Conservation (phyloP, 768 basidiomycete genomes). For the Tephrocybe sp. region DNA sequence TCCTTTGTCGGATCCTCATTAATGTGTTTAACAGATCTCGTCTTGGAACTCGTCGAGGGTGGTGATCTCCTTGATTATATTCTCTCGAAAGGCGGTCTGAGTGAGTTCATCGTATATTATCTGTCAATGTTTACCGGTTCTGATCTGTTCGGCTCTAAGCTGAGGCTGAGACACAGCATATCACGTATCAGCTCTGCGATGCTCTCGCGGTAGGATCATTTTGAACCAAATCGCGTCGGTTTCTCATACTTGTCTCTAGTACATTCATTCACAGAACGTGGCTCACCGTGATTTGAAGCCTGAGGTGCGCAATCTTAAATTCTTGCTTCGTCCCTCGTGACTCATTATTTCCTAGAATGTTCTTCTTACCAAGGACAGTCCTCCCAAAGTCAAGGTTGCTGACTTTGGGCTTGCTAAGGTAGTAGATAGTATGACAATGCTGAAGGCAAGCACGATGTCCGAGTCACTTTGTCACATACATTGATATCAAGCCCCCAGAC, state of each 20-base stretch:
- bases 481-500: conserved; percentile 46
- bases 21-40: conserved; percentile 54
- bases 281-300: conserved; percentile 96
- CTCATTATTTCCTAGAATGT: conserved; percentile 56
- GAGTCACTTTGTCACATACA: not conserved
- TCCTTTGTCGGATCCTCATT: not conserved
- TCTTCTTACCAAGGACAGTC: conserved; percentile 69
- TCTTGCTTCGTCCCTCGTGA: not conserved
- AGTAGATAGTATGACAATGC: conserved; percentile 76
- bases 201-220: conserved; percentile 60
- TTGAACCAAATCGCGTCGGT: not conserved
- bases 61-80: conserved; percentile 89
- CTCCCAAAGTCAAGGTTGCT: conserved; percentile 83
- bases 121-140: not conserved
- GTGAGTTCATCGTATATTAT: conserved; percentile 38
- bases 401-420: conserved; percentile 97
- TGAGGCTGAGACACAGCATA: conserved; percentile 60
- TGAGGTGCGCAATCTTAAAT: conserved; percentile 44
- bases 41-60: conserved; percentile 83
- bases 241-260: conserved; percentile 31
- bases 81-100: conserved; percentile 53
- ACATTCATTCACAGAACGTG: conserved; percentile 74
- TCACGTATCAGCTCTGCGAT: conserved; percentile 83
- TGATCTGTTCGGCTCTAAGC: conserved; percentile 25
- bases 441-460: conserved; percentile 51